Percentiles rank a stretch among this genome's conserved stretches.
Evolutionary conservation across 495 filamentous ascomycete species (phyloP).

Genomic region (Amorphotheca resinae): DNA sequence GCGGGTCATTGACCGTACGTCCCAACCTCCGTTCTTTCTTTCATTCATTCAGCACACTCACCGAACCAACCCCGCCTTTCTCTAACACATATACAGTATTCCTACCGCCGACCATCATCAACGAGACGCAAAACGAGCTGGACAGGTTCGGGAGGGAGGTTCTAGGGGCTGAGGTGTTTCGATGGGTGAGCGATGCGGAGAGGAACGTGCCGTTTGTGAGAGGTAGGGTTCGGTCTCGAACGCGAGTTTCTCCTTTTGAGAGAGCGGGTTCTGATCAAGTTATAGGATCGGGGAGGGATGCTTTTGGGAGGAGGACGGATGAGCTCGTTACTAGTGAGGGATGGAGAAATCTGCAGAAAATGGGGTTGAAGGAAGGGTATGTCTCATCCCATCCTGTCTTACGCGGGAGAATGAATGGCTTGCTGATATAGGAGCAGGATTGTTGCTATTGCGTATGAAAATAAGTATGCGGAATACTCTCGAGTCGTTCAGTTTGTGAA

Average conservation of each 20-base stretch:
- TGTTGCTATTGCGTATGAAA: constrained; percentile 43
- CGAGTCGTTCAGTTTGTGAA: constrained; percentile 44
- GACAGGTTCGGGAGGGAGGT: constrained; percentile 32
- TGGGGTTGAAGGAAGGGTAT: constrained; percentile 32
- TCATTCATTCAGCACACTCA: neutral
- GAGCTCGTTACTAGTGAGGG: constrained; percentile 42
- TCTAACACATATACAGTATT: constrained; percentile 32
- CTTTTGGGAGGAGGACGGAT: constrained; percentile 35
- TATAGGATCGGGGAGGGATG: constrained; percentile 25
- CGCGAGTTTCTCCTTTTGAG: too few species aligned
- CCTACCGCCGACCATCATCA: constrained; percentile 27
- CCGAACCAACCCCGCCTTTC: too few species aligned
- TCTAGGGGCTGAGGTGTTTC: constrained; percentile 31
- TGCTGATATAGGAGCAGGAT: constrained; percentile 23
- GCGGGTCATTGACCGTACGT: constrained; percentile 29
- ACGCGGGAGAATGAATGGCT: neutral
- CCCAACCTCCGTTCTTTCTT: neutral
- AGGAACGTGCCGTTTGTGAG: constrained; percentile 40
- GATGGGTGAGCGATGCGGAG: constrained; percentile 46
- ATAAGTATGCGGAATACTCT: constrained; percentile 29
- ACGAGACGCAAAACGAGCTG: constrained; percentile 27
- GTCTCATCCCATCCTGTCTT: neutral
- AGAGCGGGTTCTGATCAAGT: too few species aligned
- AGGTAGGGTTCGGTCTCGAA: constrained; percentile 23
- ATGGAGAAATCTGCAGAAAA: constrained; percentile 43